Percentiles rank a stretch among this genome's conserved stretches.
Evolutionary conservation across 495 filamentous ascomycete genomes (phyloP).

Genomic region (Tirmania nivea): DNA sequence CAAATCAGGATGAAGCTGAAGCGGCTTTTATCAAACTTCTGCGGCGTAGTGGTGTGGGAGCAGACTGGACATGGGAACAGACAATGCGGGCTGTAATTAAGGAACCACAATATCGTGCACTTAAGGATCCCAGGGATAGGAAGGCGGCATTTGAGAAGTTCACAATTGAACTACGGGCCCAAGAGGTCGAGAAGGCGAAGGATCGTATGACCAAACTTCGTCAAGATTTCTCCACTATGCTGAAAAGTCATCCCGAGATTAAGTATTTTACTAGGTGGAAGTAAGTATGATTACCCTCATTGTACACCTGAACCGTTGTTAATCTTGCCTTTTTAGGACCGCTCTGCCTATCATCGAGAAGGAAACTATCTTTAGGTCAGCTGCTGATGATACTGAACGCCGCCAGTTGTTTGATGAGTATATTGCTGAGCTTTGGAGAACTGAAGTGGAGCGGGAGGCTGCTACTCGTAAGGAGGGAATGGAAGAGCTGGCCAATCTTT

Average conservation of each 20-base stretch:
- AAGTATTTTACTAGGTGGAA: constrained; percentile 97
- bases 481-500: constrained; percentile 56
- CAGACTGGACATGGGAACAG: constrained; percentile 85
- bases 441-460: constrained; percentile 51
- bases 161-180: constrained; percentile 64
- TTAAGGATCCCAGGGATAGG: constrained; percentile 84
- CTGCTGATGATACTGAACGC: constrained; percentile 70
- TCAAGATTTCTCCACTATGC: constrained; percentile 86
- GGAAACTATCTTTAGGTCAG: constrained; percentile 84
- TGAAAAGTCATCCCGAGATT: constrained; percentile 91
- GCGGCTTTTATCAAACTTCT: constrained; percentile 83
- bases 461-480: constrained; percentile 56
- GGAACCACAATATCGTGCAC: constrained; percentile 78
- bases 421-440: constrained; percentile 57
- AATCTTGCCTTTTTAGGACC: constrained; percentile 25
- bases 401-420: constrained; percentile 92
- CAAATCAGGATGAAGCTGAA: constrained; percentile 74
- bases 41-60: constrained; percentile 59
- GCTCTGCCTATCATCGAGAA: constrained; percentile 85
- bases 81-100: constrained; percentile 74
- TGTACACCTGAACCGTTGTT: background rate
- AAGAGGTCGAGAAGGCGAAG: constrained; percentile 88
- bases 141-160: constrained; percentile 92
- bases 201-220: constrained; percentile 86
- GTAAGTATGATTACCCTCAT: constrained; percentile 4